Conservation (phyloP, 2,329 filamentous ascomycete genomes). For the Claviceps digitariae region DNA sequence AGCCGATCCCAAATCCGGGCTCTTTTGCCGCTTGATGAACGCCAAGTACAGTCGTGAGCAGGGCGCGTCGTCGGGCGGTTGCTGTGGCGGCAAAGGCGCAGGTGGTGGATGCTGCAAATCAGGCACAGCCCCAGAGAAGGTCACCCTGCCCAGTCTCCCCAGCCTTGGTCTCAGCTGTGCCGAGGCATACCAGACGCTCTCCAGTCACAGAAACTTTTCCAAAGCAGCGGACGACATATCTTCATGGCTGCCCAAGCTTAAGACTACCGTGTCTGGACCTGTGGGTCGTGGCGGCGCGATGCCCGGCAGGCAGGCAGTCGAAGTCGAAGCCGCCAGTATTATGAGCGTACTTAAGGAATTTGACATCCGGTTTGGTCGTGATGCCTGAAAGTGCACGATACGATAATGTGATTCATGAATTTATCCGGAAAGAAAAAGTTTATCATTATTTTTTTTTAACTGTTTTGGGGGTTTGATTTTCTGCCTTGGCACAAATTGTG, state of each 20-base stretch:
- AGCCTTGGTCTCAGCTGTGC: slow-evolving; percentile 56
- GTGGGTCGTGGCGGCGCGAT: slow-evolving; percentile 14
- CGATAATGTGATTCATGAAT: neutral
- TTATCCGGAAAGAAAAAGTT: too few species aligned
- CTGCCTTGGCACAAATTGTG: neutral
- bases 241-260: slow-evolving; percentile 63
- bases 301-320: slow-evolving; percentile 45
- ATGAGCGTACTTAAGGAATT: slow-evolving; percentile 78
- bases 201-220: slow-evolving; percentile 63
- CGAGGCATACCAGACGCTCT: slow-evolving; percentile 65
- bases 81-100: slow-evolving; percentile 48
- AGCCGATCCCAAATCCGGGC: slow-evolving; percentile 62
- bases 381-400: slow-evolving; percentile 14
- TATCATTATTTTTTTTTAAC: neutral
- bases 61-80: slow-evolving; percentile 20
- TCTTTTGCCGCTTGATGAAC: slow-evolving; percentile 72
- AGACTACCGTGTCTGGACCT: slow-evolving; percentile 35
- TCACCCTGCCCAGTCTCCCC: slow-evolving; percentile 22
- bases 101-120: slow-evolving; percentile 53
- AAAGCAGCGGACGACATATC: slow-evolving; percentile 59
- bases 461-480: neutral
- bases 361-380: slow-evolving; percentile 55
- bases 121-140: slow-evolving; percentile 19
- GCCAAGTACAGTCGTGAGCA: slow-evolving; percentile 42
- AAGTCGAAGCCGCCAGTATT: slow-evolving; percentile 71